These are phyloP conservation scores for Talaromyces proteolyticus DNA, from an alignment of 495 filamentous ascomycete genomes.

Conservation along the genomic window DNA sequence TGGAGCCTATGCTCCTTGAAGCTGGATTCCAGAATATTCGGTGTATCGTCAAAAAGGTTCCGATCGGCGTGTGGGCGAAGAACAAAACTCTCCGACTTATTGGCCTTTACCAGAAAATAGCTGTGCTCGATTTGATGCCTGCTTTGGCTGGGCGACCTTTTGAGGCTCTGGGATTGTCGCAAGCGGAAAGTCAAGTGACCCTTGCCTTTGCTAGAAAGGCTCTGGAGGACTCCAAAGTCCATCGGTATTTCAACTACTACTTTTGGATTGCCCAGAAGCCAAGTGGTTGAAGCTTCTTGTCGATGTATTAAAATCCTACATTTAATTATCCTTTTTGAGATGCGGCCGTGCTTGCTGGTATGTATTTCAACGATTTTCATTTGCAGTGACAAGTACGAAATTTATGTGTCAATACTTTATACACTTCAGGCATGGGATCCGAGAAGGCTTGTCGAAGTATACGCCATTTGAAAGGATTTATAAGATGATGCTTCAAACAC, in stretches of 20 bases:
- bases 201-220: slow-evolving; percentile 1
- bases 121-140: not conserved
- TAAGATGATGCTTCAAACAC: no score
- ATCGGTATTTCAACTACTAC: slow-evolving; percentile 4
- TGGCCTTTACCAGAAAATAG: slow-evolving; percentile 4
- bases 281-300: not conserved
- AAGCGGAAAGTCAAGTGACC: not conserved
- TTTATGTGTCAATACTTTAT: no score
- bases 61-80: slow-evolving; percentile 18
- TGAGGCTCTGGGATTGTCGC: not conserved
- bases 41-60: slow-evolving; percentile 10
- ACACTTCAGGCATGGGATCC: no score
- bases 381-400: no score
- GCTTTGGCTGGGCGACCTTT: slow-evolving; percentile 1
- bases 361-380: no score
- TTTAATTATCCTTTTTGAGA: no score
- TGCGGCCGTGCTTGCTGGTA: no score
- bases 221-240: not conserved
- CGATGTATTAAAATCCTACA: no score
- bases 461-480: no score
- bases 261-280: slow-evolving; percentile 5
- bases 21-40: slow-evolving; percentile 53
- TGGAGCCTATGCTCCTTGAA: slow-evolving; percentile 20
- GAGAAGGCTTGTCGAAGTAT: no score
- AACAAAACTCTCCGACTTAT: slow-evolving; percentile 7